Evolutionary conservation across 176 grass and related monocot genomes (phyloP).

Genomic region (Triticum turgidum): DNA sequence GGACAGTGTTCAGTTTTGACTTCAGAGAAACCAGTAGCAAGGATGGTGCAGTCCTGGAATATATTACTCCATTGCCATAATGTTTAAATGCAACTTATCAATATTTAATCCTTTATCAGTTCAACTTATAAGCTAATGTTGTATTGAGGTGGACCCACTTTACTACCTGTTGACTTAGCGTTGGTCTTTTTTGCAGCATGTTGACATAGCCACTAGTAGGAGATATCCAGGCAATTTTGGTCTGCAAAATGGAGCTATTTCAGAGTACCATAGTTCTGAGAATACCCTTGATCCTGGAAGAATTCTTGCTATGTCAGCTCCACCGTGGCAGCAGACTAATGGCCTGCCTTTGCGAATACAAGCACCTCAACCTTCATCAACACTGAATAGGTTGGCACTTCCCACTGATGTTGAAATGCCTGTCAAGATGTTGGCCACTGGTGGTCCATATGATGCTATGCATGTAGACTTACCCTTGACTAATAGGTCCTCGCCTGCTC

Average conservation of each 20-base stretch:
- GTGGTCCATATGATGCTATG: constrained; percentile 41
- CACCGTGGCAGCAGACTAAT: constrained; percentile 50
- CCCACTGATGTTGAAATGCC: constrained; percentile 55
- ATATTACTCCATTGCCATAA: not conserved
- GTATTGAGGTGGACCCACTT: not conserved
- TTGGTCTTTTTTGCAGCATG: constrained; percentile 45
- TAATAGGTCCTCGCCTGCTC: constrained; percentile 38
- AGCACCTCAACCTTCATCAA: constrained; percentile 45
- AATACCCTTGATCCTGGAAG: constrained; percentile 36
- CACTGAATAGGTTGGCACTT: constrained; percentile 39
- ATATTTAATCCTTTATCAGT: constrained; percentile 26
- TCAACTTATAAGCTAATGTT: not conserved
- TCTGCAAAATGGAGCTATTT: constrained; percentile 40
- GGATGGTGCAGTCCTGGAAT: not conserved
- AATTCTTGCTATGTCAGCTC: constrained; percentile 32
- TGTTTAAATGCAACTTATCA: not conserved
- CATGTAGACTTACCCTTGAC: constrained; percentile 39
- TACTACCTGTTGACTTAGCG: constrained; percentile 14
- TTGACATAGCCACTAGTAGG: constrained; percentile 40
- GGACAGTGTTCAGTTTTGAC: not conserved
- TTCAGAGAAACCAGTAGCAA: not conserved
- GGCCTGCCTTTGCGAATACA: constrained; percentile 47
- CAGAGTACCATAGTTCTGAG: constrained; percentile 50
- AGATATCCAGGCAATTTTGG: constrained; percentile 48
- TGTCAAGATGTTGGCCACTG: constrained; percentile 40